Evolutionary conservation across 495 filamentous ascomycete genomes (phyloP).

Genomic region (Aspergillus saccharolyticus): DNA sequence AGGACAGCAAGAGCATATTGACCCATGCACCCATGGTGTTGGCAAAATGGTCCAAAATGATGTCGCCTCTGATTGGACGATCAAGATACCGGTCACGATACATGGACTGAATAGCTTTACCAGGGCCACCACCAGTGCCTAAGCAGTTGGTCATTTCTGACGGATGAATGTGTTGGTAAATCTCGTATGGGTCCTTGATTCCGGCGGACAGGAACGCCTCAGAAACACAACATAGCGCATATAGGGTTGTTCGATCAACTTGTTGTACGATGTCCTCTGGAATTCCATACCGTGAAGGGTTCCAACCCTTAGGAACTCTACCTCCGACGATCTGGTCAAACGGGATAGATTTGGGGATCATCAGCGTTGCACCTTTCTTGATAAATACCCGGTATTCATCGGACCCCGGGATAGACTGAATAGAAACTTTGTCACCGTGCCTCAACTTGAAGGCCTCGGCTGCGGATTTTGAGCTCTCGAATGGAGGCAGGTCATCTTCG

Average conservation of each 20-base stretch:
- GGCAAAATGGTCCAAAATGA: slow-evolving; percentile 98
- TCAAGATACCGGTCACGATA: slow-evolving; percentile 96
- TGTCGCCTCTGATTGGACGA: slow-evolving; percentile 93
- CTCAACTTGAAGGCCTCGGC: slow-evolving; percentile 94
- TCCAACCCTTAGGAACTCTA: slow-evolving; percentile 93
- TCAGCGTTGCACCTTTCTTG: slow-evolving; percentile 86
- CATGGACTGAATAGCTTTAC: slow-evolving; percentile 79
- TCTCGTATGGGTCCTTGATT: slow-evolving; percentile 98
- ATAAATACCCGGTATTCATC: slow-evolving; percentile 88
- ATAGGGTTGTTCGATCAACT: slow-evolving; percentile 92
- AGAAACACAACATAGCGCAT: slow-evolving; percentile 84
- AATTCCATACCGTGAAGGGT: slow-evolving; percentile 87
- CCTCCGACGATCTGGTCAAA: slow-evolving; percentile 96
- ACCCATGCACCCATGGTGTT: slow-evolving; percentile 99
- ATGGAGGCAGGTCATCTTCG: slow-evolving; percentile 91
- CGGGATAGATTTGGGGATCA: slow-evolving; percentile 90
- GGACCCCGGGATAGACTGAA: slow-evolving; percentile 83
- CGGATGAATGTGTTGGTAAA: slow-evolving; percentile 98
- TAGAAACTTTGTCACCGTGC: slow-evolving; percentile 89
- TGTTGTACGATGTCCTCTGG: slow-evolving; percentile 96
- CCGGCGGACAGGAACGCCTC: slow-evolving; percentile 86
- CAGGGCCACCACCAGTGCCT: slow-evolving; percentile 89
- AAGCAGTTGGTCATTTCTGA: slow-evolving; percentile 97
- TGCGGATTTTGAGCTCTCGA: slow-evolving; percentile 92
- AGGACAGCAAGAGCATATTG: slow-evolving; percentile 96